Base-by-base conservation (phyloP, 495 filamentous ascomycete species). In the Penicillium robsamsonii region DNA sequence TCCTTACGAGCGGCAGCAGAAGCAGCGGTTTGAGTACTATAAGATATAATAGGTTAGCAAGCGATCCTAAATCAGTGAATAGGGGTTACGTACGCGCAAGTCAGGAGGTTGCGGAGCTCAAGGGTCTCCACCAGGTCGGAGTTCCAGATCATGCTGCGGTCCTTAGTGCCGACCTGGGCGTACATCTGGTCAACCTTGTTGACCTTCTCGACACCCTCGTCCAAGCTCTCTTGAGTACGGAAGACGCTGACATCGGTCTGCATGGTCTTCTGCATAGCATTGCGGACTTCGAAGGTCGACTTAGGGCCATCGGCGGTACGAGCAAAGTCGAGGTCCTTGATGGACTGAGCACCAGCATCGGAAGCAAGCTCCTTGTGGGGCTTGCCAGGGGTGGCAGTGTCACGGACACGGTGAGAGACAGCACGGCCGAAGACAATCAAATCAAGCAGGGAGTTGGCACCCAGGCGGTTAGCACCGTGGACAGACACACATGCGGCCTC, bases 101-200 rank as follows among this genome's bases (percentile, higher is more conserved):
- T 97, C 63, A 97, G 76, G 61, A 97, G 70, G 72, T 97, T 97
- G 63, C 91, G 80, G 65, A 97, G 80, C 77, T 97, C 93, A 41
- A 97, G 83, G 27, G 92, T 95, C 84, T 97, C 93, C 52, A 96
- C 89, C 29, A 97, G 82, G 66, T 97, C 93, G 37, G 89, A 90
- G 84, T 97, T 97, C 93, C 93, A 97, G 79, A 97, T 96, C 94
- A 97, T 96, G 84, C 89, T 92, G 68, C 93, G 88, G 73, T 97
- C 93, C 82, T 95, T 96, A 73, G 89, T 96, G 65, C 90, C 89
- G 58, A 97, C 84, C 69, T 96, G 83, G 53, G 73, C 69, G 77
- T 88, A 97, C 59, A 78, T 84, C 66, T 84, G 73, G 71, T 97
- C 94, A 63, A 97, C 87, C 58, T 88, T 81, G 63, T 75, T 83